Evolutionary conservation across 2,329 filamentous ascomycete species (phyloP).

Genomic region (Didymella pinodella): DNA sequence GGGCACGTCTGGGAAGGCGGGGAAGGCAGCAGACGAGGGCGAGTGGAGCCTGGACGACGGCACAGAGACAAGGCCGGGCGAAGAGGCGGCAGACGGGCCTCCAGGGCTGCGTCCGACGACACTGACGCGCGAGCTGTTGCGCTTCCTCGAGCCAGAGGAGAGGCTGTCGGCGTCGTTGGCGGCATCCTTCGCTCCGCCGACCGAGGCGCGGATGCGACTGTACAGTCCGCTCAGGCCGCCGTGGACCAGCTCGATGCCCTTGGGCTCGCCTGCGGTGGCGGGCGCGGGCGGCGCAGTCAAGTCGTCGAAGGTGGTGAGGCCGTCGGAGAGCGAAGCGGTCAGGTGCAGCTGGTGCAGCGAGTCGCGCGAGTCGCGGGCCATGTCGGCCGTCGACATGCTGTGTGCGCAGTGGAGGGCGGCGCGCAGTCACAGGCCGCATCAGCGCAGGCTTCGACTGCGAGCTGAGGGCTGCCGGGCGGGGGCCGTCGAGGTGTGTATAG

Average conservation of each 20-base stretch:
- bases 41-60: slow-evolving; percentile 51
- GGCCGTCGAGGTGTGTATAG: background rate
- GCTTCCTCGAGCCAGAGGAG: background rate
- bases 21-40: slow-evolving; percentile 47
- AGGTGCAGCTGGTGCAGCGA: slow-evolving; percentile 79
- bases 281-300: slow-evolving; percentile 75
- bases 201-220: slow-evolving; percentile 81
- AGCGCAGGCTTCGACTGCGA: background rate
- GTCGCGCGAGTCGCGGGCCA: slow-evolving; percentile 37
- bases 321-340: slow-evolving; percentile 83
- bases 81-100: slow-evolving; percentile 41
- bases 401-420: background rate
- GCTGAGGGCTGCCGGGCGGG: background rate
- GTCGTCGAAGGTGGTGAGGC: slow-evolving; percentile 92
- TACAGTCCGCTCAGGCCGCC: slow-evolving; percentile 90
- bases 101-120: slow-evolving; percentile 32
- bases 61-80: slow-evolving; percentile 47
- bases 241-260: slow-evolving; percentile 77
- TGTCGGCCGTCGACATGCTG: slow-evolving; percentile 25
- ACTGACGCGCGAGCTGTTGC: slow-evolving; percentile 19
- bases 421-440: background rate
- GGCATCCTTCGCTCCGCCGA: slow-evolving; percentile 71
- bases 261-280: slow-evolving; percentile 68
- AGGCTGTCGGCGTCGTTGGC: slow-evolving; percentile 34
- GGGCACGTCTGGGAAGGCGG: slow-evolving; percentile 46